A percentile compares a stretch with the other conserved stretches of the same genome.
Evolutionary conservation across 208 protist species (phyloP).

Genomic region (Plasmodiophora brassicae): DNA sequence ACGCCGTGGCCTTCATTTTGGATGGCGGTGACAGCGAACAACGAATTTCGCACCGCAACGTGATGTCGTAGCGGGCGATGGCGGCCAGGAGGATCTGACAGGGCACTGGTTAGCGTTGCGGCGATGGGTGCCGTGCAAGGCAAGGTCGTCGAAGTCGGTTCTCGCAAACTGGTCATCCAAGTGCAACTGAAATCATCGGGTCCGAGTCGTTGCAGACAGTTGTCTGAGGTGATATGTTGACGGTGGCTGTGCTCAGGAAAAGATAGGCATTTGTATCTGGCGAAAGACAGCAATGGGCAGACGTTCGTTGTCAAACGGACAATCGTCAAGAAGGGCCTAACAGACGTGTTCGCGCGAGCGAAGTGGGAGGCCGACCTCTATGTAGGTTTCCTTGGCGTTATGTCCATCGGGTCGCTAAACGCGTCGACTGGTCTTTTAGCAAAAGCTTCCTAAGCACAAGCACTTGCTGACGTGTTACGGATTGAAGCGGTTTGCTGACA

Average conservation of each 20-base stretch:
- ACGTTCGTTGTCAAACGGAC: background rate
- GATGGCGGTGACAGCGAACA: too few relatives aligned
- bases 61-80: too few relatives aligned
- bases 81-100: too few relatives aligned
- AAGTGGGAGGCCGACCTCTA: background rate
- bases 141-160: background rate
- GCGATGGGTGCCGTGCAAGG: background rate
- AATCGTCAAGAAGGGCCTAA: background rate
- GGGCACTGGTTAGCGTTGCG: too few relatives aligned
- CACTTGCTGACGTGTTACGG: background rate
- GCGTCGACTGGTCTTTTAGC: slow-evolving; percentile 20
- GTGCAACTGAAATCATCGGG: background rate
- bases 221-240: background rate
- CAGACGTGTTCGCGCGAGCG: background rate
- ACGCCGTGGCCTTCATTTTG: too few relatives aligned
- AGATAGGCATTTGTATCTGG: background rate
- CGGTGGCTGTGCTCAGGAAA: background rate
- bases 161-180: background rate
- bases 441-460: slow-evolving; percentile 14
- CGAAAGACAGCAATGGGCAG: background rate
- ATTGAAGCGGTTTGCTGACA: slow-evolving; percentile 11
- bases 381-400: too few relatives aligned
- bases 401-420: too few relatives aligned
- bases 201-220: background rate
- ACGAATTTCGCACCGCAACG: too few relatives aligned